These are phyloP conservation scores for Ceratobasidium sp. DNA, from an alignment of 1,284 basidiomycete species.

Conservation along the genomic window DNA sequence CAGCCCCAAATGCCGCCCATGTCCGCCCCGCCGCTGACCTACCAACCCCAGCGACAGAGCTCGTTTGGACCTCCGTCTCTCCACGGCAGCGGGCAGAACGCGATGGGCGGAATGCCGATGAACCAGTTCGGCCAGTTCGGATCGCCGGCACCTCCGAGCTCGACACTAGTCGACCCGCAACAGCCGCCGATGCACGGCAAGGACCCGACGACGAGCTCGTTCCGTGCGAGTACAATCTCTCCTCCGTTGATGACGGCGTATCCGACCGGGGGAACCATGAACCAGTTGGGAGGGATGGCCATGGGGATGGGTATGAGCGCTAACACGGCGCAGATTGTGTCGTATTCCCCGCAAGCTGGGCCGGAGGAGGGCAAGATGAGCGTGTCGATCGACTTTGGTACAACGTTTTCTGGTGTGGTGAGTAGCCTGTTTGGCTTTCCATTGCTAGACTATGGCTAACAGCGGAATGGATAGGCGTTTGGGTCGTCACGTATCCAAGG, in stretches of 20 bases:
- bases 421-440: conserved; percentile 48
- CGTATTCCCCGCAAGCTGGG: neutral
- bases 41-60: conserved; percentile 30
- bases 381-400: conserved; percentile 83
- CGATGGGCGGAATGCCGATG: conserved; percentile 9
- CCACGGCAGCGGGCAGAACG: neutral
- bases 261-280: conserved; percentile 1
- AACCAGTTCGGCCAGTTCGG: conserved; percentile 25
- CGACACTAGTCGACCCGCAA: conserved; percentile 8
- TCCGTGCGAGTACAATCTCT: conserved; percentile 18
- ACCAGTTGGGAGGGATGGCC: neutral
- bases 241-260: conserved; percentile 11
- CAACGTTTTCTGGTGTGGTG: conserved; percentile 82
- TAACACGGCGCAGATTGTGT: neutral
- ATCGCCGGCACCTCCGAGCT: neutral
- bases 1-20: conserved; percentile 14
- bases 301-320: conserved; percentile 8
- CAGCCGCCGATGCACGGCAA: conserved; percentile 19
- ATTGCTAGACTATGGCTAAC: neutral
- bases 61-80: neutral
- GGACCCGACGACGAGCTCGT: conserved; percentile 16
- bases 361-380: conserved; percentile 59
- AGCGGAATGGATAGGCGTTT: conserved; percentile 57
- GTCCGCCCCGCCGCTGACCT: neutral
- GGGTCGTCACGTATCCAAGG: conserved; percentile 81